Base-by-base conservation (phyloP, 2,329 filamentous ascomycete genomes). In the Pestalotiopsis sp. region DNA sequence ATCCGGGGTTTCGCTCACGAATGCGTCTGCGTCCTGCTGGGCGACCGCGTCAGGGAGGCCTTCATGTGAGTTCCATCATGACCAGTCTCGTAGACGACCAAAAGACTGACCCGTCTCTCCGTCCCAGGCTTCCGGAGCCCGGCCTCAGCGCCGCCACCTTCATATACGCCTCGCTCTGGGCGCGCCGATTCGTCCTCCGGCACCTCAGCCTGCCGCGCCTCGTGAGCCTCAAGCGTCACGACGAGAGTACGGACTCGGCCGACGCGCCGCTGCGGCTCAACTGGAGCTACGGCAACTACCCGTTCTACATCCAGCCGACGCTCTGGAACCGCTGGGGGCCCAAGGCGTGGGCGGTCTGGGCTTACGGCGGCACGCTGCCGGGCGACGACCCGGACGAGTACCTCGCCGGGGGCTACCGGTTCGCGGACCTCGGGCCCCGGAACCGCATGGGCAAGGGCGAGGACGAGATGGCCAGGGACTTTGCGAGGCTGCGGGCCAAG, bases 251-350 rank as follows among this genome's bases (percentile, higher is more conserved):
- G 0, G 85, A 92, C 69, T 78, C 82, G 10, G 78, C 83, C 38
- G 85, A 86, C 0, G 86, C 86, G 0, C 84, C 86, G 3, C 83
- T 88, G 70, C 81, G 84, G 65, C 76, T 71, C 38, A 79, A 73
- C 76, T 72, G 80, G 0, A 71, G 81, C 48, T 92, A 88, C 78
- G 83, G 89, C 30, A 86, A 87, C 11, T 85, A 88, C 60, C 91
- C 91, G 2, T 92, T 87, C 78, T 93, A 92, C 77, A 82, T 87
- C 26, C 83, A 85, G 69, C 83, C 83, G 35, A 91, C 86, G 0
- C 76, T 86, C 55, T 88, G 84, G 87, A 88, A 84, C 73, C 86
- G 87, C 68, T 93, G 86, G 88, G 88, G 87, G 2, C 89, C 84
- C 0, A 76, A 77, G 68, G 89, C 84, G 0, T 84, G 84, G 82